Evolutionary conservation across 176 grass and related monocot species (phyloP), one percentile per base, ranked within the genome.

Genomic region (Aegilops sharonensis): DNA sequence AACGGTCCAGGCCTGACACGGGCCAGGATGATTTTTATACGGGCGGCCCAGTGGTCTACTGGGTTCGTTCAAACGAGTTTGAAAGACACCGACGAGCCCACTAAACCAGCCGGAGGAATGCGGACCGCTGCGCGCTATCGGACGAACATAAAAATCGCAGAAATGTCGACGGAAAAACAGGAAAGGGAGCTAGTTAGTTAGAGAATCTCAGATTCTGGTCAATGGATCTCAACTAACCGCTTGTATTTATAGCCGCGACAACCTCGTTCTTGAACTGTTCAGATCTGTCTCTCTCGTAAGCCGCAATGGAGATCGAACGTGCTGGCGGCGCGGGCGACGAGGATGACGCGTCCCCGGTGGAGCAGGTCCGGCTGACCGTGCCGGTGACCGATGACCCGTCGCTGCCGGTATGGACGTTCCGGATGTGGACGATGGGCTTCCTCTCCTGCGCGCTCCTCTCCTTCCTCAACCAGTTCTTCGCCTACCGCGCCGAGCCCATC

Each of bases 401-500:
- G 15, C 81, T 97, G 68, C 92, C 95, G 23, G 89, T 94, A 23
- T 91, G 92, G 92, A 94, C 95, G 35, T 92, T 94, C 86, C 81
- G 92, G 35, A 94, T 94, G 89, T 97, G 95, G 95, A 31, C 77
- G 7, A 20, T 97, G 2, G 88, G 95, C 15, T 61, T 92, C 20
- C 6, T 83, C 2, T 91, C 95, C 2, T 94, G 87, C 90, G 83
- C 40, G 23, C 75, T 93, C 35, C 40, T 96, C 21, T 85, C 83
- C 36, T 93, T 96, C 94, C 56, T 96, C 34, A 92, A 96, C 94
- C 91, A 92, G 87, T 96, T 96, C 87, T 96, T 96, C 89, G 60
- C 91, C 13, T 96, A 88, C 91, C 91, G 91, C 40, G 88, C 68
- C 1, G 87, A 96, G 85, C 94, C 94, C 52, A 79, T 96, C 89